Base-by-base conservation (phyloP, 306 rosid species). In the Purshia tridentata region DNA sequence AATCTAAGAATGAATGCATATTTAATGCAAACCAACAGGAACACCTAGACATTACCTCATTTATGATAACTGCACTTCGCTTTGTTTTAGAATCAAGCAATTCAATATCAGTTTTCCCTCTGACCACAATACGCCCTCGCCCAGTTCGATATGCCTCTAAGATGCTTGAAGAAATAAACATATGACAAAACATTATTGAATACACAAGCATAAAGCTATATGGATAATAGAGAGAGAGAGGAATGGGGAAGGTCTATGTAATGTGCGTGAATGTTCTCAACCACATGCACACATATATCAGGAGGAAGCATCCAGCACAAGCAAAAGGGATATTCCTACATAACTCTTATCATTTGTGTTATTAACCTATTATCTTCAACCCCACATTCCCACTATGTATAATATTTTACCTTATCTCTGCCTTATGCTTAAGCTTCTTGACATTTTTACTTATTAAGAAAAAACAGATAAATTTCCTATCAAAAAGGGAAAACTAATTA, bases 61-160 rank as follows among this genome's bases (percentile, higher is more conserved):
- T 87, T 77, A 94, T 88, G 60, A 91, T 88, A 77, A 94, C 84
- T 42, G 95, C 99, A 73, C 81, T 59, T 53, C 95, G 79, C 72
- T 88, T 94, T 19, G 92, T 84, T 81, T 82, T 91, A 55, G 91
- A 88, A 85, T 94, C 99, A 74, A 88, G 92, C 82, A 88, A 65
- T 72, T 94, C 99, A 80, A 94, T 74, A 10, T 94, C 97, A 87
- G 89, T 87, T 86, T 91, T 94, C 62, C 99, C 99, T 82, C 99
- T 89, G 62, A 94, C 90, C 70, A 84, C 70, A 62, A 94, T 80
- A 44, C 96, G 91, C 55, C 99, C 99, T 47, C 92, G 86, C 59
- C 99, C 99, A 55, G 89, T 84, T 22, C 97, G 92, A 73, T 94
- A 94, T 78, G 99, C 99, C 20, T 94, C 97, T 75, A 94, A 81